phyloP scores from a whole-genome alignment of 257 asterid genomes.

The Solanum arcanum region DNA sequence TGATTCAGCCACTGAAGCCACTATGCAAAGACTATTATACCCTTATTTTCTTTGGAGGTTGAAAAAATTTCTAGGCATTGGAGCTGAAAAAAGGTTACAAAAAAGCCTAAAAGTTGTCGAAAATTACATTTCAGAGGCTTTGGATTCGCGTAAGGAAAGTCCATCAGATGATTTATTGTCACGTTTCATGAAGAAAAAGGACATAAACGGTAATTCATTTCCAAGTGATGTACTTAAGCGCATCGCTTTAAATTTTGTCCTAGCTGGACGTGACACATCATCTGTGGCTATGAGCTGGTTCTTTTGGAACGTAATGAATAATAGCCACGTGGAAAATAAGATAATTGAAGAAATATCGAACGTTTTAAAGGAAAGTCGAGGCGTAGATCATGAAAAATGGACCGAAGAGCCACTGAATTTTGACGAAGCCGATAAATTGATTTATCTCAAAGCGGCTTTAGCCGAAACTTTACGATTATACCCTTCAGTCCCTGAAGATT shows the following conservation, averaged over 20 bases:
- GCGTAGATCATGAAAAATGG: constrained; percentile 39
- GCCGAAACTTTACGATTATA: constrained; percentile 73
- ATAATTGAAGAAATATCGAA: constrained; percentile 37
- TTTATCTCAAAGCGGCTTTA: constrained; percentile 59
- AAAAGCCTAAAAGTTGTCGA: constrained; percentile 50
- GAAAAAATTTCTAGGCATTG: constrained; percentile 43
- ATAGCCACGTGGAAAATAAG: constrained; percentile 33
- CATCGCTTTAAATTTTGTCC: constrained; percentile 70
- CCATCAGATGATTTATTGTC: constrained; percentile 73
- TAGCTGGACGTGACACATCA: constrained; percentile 81
- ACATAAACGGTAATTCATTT: constrained; percentile 38
- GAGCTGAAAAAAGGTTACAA: constrained; percentile 43
- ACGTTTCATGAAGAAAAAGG: constrained; percentile 66
- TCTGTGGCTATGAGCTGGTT: constrained; percentile 92
- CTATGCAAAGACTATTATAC: constrained; percentile 55
- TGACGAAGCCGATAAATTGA: constrained; percentile 64
- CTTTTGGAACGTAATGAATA: constrained; percentile 69
- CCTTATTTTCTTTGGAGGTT: constrained; percentile 68
- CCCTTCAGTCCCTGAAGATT: constrained; percentile 81
- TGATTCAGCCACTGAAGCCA: constrained; percentile 82
- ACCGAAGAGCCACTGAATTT: constrained; percentile 58
- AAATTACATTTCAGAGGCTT: constrained; percentile 62
- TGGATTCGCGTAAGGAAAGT: constrained; percentile 49
- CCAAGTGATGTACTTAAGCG: constrained; percentile 45
- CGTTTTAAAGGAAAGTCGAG: constrained; percentile 35